Conservation (phyloP, 2,329 filamentous ascomycete species). For the Pseudogymnoascus sp. region DNA sequence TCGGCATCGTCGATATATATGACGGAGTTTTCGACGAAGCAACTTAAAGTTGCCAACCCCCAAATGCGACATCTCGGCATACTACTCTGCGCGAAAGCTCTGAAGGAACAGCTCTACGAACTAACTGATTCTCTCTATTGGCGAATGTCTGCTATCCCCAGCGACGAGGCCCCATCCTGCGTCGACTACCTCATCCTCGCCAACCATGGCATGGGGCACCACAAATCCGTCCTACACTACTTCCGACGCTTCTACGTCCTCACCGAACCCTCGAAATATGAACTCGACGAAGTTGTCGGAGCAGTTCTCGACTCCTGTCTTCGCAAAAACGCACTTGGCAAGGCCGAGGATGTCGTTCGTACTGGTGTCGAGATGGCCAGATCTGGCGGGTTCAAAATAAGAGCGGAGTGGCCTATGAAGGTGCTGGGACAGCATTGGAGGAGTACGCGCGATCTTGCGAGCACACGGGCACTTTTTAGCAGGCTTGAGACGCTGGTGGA, state of each 20-base stretch:
- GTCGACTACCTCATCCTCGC: constrained; percentile 21
- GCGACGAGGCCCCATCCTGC: background rate
- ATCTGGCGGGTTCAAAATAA: constrained; percentile 12
- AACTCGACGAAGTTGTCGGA: constrained; percentile 17
- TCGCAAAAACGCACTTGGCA: constrained; percentile 13
- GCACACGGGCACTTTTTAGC: constrained; percentile 21
- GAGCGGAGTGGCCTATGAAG: constrained; percentile 21
- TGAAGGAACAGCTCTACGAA: constrained; percentile 16
- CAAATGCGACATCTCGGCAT: constrained; percentile 16
- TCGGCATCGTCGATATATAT: constrained; percentile 19
- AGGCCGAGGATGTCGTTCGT: constrained; percentile 21
- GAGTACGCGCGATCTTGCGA: constrained; percentile 18
- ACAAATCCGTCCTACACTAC: constrained; percentile 15
- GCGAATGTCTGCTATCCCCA: constrained; percentile 15
- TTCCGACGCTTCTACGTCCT: constrained; percentile 18
- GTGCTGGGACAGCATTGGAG: constrained; percentile 25
- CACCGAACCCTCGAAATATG: constrained; percentile 15
- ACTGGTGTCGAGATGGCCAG: constrained; percentile 18
- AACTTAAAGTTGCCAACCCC: constrained; percentile 10
- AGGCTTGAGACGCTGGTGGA: constrained; percentile 16
- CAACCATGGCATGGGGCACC: constrained; percentile 15
- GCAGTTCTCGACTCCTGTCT: constrained; percentile 20
- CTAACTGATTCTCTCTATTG: constrained; percentile 19
- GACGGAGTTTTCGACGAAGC: constrained; percentile 18
- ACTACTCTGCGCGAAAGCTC: constrained; percentile 19